Evolutionary conservation across 257 asterid species (phyloP).

Genomic region (Perilla frutescens): DNA sequence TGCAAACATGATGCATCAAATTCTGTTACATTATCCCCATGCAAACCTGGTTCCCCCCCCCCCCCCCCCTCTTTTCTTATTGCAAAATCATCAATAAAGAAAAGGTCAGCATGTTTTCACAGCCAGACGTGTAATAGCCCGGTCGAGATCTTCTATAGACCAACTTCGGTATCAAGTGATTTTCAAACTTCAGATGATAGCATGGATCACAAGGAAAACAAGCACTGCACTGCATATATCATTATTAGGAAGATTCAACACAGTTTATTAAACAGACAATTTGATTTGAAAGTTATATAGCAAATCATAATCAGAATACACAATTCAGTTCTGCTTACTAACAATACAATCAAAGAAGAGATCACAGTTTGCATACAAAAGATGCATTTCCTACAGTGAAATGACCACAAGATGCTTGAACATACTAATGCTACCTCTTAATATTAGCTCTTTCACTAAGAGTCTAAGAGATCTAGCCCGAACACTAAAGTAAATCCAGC

Average conservation of each 20-base stretch:
- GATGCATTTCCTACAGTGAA: constrained; percentile 12
- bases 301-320: constrained; percentile 21
- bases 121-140: background rate
- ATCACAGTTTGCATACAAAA: constrained; percentile 15
- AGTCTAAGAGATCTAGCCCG: background rate
- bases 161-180: background rate
- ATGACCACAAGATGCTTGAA: constrained; percentile 2
- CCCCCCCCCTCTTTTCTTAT: background rate
- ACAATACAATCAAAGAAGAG: constrained; percentile 13
- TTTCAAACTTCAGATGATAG: constrained; percentile 20
- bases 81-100: background rate
- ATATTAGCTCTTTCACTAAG: constrained; percentile 20
- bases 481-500: constrained; percentile 8
- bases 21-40: background rate
- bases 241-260: background rate
- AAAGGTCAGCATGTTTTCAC: background rate
- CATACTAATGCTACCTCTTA: background rate
- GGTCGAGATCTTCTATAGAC: background rate
- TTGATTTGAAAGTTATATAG: background rate
- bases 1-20: background rate
- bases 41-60: background rate
- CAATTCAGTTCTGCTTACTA: background rate
- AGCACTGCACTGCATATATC: background rate
- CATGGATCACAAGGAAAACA: constrained; percentile 1
- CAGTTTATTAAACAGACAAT: background rate